Conservation (phyloP, 1,139 yeast genomes). For the Kodamaea fungicola region DNA sequence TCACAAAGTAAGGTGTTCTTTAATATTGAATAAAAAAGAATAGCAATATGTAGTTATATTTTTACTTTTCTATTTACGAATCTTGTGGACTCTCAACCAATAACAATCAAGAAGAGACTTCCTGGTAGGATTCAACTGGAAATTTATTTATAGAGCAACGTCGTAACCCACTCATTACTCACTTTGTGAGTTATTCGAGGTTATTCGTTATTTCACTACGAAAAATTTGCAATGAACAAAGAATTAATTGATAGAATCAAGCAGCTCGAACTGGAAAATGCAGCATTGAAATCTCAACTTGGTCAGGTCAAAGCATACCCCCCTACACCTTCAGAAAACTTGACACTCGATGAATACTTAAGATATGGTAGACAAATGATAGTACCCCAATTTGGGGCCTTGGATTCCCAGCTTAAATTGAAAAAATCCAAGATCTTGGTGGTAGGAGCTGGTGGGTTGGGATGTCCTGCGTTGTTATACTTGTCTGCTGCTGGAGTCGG, state of each 20-base stretch:
- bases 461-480: constrained; percentile 87
- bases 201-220: no score
- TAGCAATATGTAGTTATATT: no score
- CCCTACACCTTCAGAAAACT: not conserved
- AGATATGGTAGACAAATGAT: constrained; percentile 96
- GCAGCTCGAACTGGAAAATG: constrained; percentile 24
- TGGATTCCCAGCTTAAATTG: constrained; percentile 53
- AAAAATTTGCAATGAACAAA: not conserved
- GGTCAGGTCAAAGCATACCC: not conserved
- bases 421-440: constrained; percentile 63
- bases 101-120: no score
- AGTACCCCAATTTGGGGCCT: constrained; percentile 70
- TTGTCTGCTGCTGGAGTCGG: constrained; percentile 90
- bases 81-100: no score
- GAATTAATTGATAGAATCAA: constrained; percentile 12
- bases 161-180: no score
- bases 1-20: no score
- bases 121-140: no score
- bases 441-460: constrained; percentile 96
- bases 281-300: constrained; percentile 11
- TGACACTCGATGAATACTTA: constrained; percentile 58
- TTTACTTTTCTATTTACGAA: no score
- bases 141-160: no score
- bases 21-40: no score
- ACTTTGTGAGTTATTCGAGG: no score